Conservation (phyloP, 2,329 filamentous ascomycete species). For the Fusarium denticulatum region DNA sequence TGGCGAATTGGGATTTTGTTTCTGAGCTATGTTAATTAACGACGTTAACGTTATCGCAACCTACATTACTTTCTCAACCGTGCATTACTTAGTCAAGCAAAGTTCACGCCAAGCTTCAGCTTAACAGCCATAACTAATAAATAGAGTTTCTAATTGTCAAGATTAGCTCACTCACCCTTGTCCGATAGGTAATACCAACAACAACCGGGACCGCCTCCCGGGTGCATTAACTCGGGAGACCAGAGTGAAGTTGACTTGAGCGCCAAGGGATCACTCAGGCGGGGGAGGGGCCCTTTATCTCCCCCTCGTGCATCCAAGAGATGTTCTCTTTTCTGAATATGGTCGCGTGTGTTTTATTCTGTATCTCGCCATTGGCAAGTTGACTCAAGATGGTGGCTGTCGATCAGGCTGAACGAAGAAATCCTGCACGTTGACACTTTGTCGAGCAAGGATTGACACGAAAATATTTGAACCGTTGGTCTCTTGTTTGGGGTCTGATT, state of each 20-base stretch:
- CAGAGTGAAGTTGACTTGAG: background rate
- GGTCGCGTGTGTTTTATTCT: conserved; percentile 28
- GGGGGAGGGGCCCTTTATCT: conserved; percentile 22
- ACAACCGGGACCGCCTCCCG: conserved; percentile 3
- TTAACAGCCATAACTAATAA: conserved; percentile 2
- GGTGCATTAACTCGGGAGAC: background rate
- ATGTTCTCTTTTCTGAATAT: conserved; percentile 16
- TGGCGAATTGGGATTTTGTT: conserved; percentile 27
- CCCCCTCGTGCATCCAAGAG: background rate
- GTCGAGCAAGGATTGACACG: conserved; percentile 12
- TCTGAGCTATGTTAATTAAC: conserved; percentile 16
- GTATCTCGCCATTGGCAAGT: background rate
- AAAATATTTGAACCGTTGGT: background rate
- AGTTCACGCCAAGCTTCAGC: background rate
- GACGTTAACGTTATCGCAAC: conserved; percentile 4
- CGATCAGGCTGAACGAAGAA: background rate
- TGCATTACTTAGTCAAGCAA: background rate
- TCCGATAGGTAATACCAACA: background rate
- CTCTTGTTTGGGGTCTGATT: conserved; percentile 2
- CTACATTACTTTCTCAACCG: background rate
- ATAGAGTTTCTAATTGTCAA: conserved; percentile 20
- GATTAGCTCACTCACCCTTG: conserved; percentile 8
- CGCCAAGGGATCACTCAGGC: conserved; percentile 25
- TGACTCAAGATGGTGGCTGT: background rate
- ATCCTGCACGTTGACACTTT: background rate